Base-by-base conservation (phyloP, 176 grass and related monocot genomes). In the Poa pratensis region DNA sequence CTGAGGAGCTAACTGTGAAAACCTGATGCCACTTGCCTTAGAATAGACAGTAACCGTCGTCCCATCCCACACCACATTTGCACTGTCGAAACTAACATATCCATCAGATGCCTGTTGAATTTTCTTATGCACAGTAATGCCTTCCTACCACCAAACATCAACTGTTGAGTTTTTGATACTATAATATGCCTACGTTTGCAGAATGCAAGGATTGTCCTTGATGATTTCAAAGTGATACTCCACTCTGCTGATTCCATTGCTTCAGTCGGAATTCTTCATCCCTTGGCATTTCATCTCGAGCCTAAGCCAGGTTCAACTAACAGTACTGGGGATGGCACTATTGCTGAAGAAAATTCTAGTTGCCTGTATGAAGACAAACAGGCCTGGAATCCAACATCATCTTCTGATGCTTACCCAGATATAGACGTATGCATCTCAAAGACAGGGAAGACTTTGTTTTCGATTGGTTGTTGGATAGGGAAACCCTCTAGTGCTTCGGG, bases 201-300 rank as follows among this genome's bases (percentile, higher is more conserved):
- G 96, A 92, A 94, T 86, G 96, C 93, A 35, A 93, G 91, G 84
- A 98, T 98, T 87, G 73, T 92, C 69, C 91, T 98, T 24, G 93
- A 98, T 28, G 89, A 98, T 54, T 98, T 74, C 65, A 57, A 98
- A 86, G 89, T 92, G 72, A 88, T 98, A 78, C 87, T 98, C 42
- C 87, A 98, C 62, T 93, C 91, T 5, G 61, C 91, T 42, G 91
- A 94, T 87, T 89, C 90, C 43, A 98, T 98, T 69, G 96, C 96
- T 54, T 86, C 96, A 76, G 96, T 95, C 76, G 96, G 93, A 57
- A 80, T 98, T 86, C 93, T 98, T 94, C 96, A 95, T 59, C 93
- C 96, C 26, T 55, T 87, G 67, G 69, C 80, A 35, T 98, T 98
- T 83, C 96, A 98, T 90, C 78, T 95, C 55, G 89, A 95, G 59